Base-by-base conservation (phyloP, 805 yeast species). In the Nakazawaea ambrosiae region DNA sequence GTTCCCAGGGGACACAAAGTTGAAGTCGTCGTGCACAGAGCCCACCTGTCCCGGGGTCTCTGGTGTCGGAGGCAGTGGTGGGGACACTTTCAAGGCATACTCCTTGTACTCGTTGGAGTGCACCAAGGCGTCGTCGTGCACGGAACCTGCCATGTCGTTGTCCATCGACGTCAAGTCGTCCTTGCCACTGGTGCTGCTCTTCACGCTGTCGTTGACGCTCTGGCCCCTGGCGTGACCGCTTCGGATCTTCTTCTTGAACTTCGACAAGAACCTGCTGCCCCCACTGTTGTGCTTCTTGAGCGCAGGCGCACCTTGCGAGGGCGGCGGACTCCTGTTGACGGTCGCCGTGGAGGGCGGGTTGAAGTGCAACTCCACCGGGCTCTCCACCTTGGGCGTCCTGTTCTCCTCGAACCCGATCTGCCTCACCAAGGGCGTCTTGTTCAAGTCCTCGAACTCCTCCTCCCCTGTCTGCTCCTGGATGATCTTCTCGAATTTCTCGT, bases 151-250 rank as follows among this genome's bases (percentile, higher is more conserved):
- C n/a, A 8, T 9, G 25, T 36, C 40, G 14, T 25, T 18, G 12
- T 36, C 40, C 40, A 36, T 36, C n/a, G 40, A 31, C 8, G 40
- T 36, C 24, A 36, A 27, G 16, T 36, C 40, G 7, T 36, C 17
- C 20, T 29, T 18, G 9, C 16, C 31, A 12, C 23, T 18, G 29
- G 4, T 16, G 9, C 16, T 20, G 11, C 23, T 18, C 23, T 7
- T 20, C 20, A 32, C 10, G 9, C 28, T 22, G 14, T 26, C 36
- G 18, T 33, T 33, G 15, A 33, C 31, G 24, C 34, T 30, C 27
- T 11, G 19, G 8, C 34, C 24, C 11, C 26, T 22, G 14, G 14
- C 9, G 17, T 35, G 31, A 16, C 31, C 37, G n/a, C 7, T 23
- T 17, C 26, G 30, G 12, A 31, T 31, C 18, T 26, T 36, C 17